Base-by-base conservation (phyloP, 2,329 filamentous ascomycete genomes). In the Colletotrichum noveboracense region DNA sequence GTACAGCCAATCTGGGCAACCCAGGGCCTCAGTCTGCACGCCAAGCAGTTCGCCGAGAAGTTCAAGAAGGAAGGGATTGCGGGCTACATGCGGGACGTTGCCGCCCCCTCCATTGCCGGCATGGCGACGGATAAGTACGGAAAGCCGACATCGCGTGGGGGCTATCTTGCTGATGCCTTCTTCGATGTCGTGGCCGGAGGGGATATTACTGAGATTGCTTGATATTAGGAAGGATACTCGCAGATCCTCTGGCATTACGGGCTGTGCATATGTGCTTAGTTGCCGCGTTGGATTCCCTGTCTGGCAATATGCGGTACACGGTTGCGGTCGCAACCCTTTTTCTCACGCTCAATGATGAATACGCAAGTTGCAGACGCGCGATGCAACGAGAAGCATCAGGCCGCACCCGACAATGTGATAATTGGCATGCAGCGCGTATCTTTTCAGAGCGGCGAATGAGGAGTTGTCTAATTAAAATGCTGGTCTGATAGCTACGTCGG, bases 1-100 rank as follows among this genome's bases (percentile, higher is more conserved):
- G 83, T 86, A 2, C 84, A 86, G 80, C 85, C 84, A 3, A 85
- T 86, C 69, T 86, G 83, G 82, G 79, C 79, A 28, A 66, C 85
- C 14, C 81, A 83, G 56, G 85, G 85, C 0, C 74, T 85, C 21
- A 84, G 85, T 71, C 77, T 82, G 68, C 77, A 79, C 18, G 81
- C 83, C 6, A 82, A 84, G 67, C 78, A 81, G 76, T 83, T 85
- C 77, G 79, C 79, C 16, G 79, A 82, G 75, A 74, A 81, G 66
- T 86, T 82, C 83, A 78, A 76, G 28, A 38, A 68, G 34, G 62
- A 48, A 62, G 26, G 16, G 36, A 68, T 68, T 9, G 28, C n/a
- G 24, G 26, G 36, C 24, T 32, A 24, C 14, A 34, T 34, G 34
- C 58, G 48, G 24, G 43, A 60, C 2, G 26, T 52, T 32, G 66